Evolutionary conservation across 306 rosid species (phyloP), one percentile per base, ranked within the genome.

Genomic region (Hippophae gyantsensis): DNA sequence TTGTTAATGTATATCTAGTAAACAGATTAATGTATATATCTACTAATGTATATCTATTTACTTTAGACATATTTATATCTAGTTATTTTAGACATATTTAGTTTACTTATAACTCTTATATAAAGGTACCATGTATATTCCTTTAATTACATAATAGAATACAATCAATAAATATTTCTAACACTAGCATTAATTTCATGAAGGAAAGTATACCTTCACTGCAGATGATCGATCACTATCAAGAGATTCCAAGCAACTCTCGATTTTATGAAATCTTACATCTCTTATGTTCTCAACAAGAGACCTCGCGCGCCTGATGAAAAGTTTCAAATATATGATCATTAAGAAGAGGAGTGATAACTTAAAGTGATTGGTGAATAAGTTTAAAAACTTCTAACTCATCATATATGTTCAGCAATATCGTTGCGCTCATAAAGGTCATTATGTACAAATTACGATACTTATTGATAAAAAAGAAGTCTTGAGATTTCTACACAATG

Each of bases 401-500:
- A 93, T 97, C 93, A 82, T 78, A 72, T 88, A 82, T 47, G 64
- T 73, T 88, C 86, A 23, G 84, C 74, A 64, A 93, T 84, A 79
- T 93, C 89, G 26, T 79, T 94, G 13, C 79, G 86, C 40, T 97
- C 95, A 66, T 1, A 56, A 57, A n/a, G 8, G 42, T 65, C 12
- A 58, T 62, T 10, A 57, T 13, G 48, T 40, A 59, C 59, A 52
- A 52, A 57, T 56, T 57, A 44, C 58, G 56, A 46, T 42, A 76
- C 92, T 78, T 75, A 89, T 95, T 80, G 84, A 49, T 86, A 81
- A 77, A 78, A 82, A 73, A 84, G 83, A 78, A 80, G 89, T 62
- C 81, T 84, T 14, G 99, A 84, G 67, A 88, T 88, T 80, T 93
- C 99, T 43, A 93, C 86, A 61, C 88, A 93, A 84, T 93, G 95